Evolutionary conservation across 1,284 basidiomycete genomes (phyloP).

Genomic region (Wallemia mellicola): DNA sequence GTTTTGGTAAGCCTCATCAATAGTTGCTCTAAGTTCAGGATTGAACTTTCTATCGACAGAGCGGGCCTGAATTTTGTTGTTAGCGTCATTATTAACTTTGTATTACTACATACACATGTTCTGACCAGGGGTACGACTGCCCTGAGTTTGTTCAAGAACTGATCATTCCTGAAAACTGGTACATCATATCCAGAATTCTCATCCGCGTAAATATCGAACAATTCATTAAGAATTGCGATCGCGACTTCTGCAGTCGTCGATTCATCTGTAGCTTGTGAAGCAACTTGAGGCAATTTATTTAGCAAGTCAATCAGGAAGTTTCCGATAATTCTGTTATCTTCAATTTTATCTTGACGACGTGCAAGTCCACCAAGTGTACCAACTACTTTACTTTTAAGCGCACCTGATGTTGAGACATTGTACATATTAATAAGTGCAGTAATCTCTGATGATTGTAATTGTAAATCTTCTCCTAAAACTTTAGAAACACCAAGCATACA

Average conservation of each 20-base stretch:
- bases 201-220: constrained; percentile 88
- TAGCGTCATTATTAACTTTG: no score
- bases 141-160: constrained; percentile 24
- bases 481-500: constrained; percentile 18
- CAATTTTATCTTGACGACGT: constrained; percentile 28
- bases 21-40: constrained; percentile 16
- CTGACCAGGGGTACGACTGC: constrained; percentile 27
- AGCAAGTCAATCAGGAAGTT: constrained; percentile 30
- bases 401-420: constrained; percentile 24
- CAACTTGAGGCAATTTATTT: constrained; percentile 17
- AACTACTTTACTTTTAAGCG: constrained; percentile 39
- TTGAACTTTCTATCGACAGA: constrained; percentile 22
- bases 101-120: constrained; percentile 27
- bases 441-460: constrained; percentile 19
- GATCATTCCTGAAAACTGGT: constrained; percentile 35
- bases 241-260: constrained; percentile 30
- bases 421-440: constrained; percentile 35
- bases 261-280: constrained; percentile 15
- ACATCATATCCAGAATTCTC: constrained; percentile 52
- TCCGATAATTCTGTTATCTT: constrained; percentile 44
- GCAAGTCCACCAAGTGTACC: constrained; percentile 55
- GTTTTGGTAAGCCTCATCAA: constrained; percentile 34
- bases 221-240: constrained; percentile 48
- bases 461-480: constrained; percentile 10
- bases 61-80: constrained; percentile 13